These are phyloP conservation scores for Laburnicola sp. DNA, from an alignment of 2,329 filamentous ascomycete genomes.

Conservation along the genomic window DNA sequence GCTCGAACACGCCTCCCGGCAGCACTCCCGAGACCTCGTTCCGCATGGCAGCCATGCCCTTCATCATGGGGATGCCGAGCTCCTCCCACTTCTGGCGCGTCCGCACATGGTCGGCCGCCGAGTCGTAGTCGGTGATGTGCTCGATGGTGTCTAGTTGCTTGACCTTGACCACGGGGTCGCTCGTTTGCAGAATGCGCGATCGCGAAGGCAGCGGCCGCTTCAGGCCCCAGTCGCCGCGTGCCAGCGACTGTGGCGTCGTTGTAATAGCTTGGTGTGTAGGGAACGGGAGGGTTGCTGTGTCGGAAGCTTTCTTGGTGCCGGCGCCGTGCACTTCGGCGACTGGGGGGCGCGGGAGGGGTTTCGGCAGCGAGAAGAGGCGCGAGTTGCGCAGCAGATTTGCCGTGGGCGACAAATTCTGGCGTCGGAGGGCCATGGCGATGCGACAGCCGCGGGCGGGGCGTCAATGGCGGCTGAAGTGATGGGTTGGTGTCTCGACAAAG, in stretches of 20 bases:
- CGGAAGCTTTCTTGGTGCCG: slow-evolving; percentile 58
- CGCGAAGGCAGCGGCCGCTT: slow-evolving; percentile 81
- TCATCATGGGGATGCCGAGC: slow-evolving; percentile 70
- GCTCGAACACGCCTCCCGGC: slow-evolving; percentile 37
- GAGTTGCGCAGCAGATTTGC: slow-evolving; percentile 78
- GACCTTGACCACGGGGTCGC: slow-evolving; percentile 74
- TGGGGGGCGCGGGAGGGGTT: slow-evolving; percentile 67
- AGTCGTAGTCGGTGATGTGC: slow-evolving; percentile 85
- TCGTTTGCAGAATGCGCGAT: slow-evolving; percentile 66
- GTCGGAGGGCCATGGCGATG: slow-evolving; percentile 43
- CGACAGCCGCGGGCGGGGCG: slow-evolving; percentile 38
- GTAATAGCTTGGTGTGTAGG: slow-evolving; percentile 84
- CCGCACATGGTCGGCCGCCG: slow-evolving; percentile 77
- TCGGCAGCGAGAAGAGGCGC: slow-evolving; percentile 84
- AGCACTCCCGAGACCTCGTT: slow-evolving; percentile 19
- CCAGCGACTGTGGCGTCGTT: slow-evolving; percentile 71
- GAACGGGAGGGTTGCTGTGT: slow-evolving; percentile 72
- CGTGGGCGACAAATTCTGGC: slow-evolving; percentile 57
- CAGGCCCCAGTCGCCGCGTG: slow-evolving; percentile 86
- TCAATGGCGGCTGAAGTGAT: slow-evolving; percentile 39
- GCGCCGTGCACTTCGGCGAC: slow-evolving; percentile 50
- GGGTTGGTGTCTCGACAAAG: slow-evolving; percentile 16
- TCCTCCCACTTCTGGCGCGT: slow-evolving; percentile 87
- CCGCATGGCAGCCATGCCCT: slow-evolving; percentile 27
- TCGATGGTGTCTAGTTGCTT: slow-evolving; percentile 81